Base-by-base conservation (phyloP, 2,329 filamentous ascomycete species). In the Berkeleyomyces basicola region DNA sequence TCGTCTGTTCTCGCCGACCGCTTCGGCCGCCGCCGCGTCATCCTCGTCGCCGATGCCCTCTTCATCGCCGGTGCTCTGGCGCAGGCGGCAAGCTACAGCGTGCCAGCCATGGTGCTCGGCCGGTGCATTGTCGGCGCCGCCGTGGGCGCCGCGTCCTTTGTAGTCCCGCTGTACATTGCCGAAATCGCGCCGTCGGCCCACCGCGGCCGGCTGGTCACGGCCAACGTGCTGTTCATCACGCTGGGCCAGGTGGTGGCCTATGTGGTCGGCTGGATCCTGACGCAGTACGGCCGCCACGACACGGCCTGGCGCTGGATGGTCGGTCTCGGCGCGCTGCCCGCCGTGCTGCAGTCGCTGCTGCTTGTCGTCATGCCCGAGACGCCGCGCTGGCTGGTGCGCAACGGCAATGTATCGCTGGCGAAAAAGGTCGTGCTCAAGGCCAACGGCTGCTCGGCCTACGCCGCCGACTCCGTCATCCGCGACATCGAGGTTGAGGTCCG, bases 221-320 rank as follows among this genome's bases (percentile, higher is more conserved):
- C 93, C 63, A 85, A 89, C 64, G 83, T 86, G 36, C 75, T 96
- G 31, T 90, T 95, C 67, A 86, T 96, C 63, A 96, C 91, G 0
- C 77, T 88, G 9, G 92, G 92, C 0, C 91, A 96, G 73, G 88
- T 96, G 1, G 81, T 95, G 23, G 91, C 92, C 1, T 96, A 96
- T 72, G 71, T 95, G 1, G 75, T 90, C 5, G 92, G 92, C 1
- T 96, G 88, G 86, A 72, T 78, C 0, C 85, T 95, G 57, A 79
- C 83, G 4, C 78, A 80, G 63, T 76, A 77, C 64, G 80, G 76
- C 0, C 71, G 74, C 63, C 68, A 71, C 31, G 70, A 69, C 43
- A 80, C 79, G 10, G 89, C 87, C 1, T 97, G 92, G 91, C 79
- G 90, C 59, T 95, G 88, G 85, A 91, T 96, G 82, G 90, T 96